Evolutionary conservation across 805 yeast species (phyloP).

Genomic region (Candida maris): DNA sequence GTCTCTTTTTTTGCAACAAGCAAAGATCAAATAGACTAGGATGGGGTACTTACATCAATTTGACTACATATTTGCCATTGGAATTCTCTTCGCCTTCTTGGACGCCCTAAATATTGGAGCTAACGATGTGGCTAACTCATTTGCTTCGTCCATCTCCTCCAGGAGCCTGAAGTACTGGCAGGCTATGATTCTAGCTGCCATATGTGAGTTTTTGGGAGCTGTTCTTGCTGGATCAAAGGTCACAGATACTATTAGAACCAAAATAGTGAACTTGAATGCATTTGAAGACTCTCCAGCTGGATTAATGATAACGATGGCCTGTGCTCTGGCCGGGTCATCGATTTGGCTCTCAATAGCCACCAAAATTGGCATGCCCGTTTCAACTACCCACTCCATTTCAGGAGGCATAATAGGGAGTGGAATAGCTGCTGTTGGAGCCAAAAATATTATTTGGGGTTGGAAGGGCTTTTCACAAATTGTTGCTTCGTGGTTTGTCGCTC

Average conservation of each 20-base stretch:
- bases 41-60: slow-evolving; percentile 32
- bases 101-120: slow-evolving; percentile 83
- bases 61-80: slow-evolving; percentile 68
- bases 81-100: slow-evolving; percentile 66
- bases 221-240: slow-evolving; percentile 71
- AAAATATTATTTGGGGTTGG: slow-evolving; percentile 72
- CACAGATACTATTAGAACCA: slow-evolving; percentile 65
- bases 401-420: slow-evolving; percentile 76
- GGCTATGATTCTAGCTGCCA: slow-evolving; percentile 67
- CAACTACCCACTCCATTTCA: slow-evolving; percentile 75
- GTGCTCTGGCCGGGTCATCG: slow-evolving; percentile 73
- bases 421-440: slow-evolving; percentile 65
- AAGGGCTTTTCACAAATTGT: slow-evolving; percentile 64
- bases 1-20: too few species aligned
- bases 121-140: slow-evolving; percentile 78
- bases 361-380: slow-evolving; percentile 67
- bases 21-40: not conserved
- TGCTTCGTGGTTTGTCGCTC: slow-evolving; percentile 82
- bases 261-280: slow-evolving; percentile 51
- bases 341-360: slow-evolving; percentile 69
- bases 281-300: slow-evolving; percentile 60
- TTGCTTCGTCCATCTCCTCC: slow-evolving; percentile 71
- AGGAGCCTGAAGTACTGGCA: slow-evolving; percentile 68
- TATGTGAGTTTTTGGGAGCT: slow-evolving; percentile 75
- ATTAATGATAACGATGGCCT: slow-evolving; percentile 71